These are phyloP conservation scores for Flaveria linearis DNA, from an alignment of 129 eudicot species.

Conservation along the genomic window DNA sequence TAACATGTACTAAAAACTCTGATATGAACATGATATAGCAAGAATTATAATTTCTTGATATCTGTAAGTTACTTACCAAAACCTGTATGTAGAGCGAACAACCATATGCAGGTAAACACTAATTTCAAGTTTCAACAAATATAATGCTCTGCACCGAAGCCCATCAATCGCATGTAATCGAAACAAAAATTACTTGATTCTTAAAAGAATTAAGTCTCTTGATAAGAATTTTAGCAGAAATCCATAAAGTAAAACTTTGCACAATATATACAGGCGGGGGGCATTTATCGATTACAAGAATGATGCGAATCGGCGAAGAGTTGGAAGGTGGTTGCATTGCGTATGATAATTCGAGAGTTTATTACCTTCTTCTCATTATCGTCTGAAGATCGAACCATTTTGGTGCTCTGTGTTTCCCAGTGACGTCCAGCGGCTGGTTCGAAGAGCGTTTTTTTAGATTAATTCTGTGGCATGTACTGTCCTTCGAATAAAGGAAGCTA, in stretches of 20 bases:
- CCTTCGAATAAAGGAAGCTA: constrained; percentile 9
- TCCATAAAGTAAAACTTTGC: not conserved
- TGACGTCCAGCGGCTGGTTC: constrained; percentile 53
- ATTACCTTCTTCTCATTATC: constrained; percentile 67
- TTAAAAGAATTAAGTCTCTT: not conserved
- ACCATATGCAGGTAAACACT: not conserved
- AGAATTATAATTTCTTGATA: not conserved
- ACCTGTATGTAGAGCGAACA: too few species aligned
- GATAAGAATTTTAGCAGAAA: not conserved
- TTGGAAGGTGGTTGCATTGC: not conserved
- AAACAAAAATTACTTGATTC: not conserved
- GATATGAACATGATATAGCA: not conserved
- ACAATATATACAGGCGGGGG: not conserved
- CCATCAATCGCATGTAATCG: not conserved
- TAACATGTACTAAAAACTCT: not conserved
- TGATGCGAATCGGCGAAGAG: constrained; percentile 6
- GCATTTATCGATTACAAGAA: not conserved
- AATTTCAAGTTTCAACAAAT: not conserved
- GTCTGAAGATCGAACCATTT: constrained; percentile 69
- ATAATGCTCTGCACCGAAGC: not conserved
- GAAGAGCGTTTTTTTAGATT: constrained; percentile 42
- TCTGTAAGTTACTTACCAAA: not conserved
- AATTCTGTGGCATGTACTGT: constrained; percentile 48
- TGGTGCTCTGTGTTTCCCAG: constrained; percentile 55
- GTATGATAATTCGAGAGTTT: not conserved